Percentiles rank a stretch among this genome's conserved stretches.
phyloP scores from a whole-genome alignment of 2,329 filamentous ascomycete genomes.

The Metarhizium guizhouense region DNA sequence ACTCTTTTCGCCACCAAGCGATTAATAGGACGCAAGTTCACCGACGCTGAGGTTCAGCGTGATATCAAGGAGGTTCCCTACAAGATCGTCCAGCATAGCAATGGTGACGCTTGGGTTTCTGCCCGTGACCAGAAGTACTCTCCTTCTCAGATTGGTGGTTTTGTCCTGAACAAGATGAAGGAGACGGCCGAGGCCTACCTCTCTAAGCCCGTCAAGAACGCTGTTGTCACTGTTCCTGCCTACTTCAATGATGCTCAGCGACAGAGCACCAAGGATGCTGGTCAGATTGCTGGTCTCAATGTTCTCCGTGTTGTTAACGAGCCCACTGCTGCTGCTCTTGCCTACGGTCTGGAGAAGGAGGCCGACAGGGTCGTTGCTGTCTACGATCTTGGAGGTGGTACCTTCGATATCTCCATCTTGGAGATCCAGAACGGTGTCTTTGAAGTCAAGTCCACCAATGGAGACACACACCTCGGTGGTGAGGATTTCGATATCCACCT shows the following conservation, averaged over 20 bases:
- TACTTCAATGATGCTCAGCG: slow-evolving; percentile 99
- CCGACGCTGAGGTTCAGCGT: slow-evolving; percentile 84
- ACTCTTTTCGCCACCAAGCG: slow-evolving; percentile 98
- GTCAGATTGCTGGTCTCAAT: slow-evolving; percentile 91
- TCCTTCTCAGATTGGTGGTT: slow-evolving; percentile 95
- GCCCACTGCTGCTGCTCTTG: slow-evolving; percentile 89
- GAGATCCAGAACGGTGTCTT: slow-evolving; percentile 98
- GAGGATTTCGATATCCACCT: slow-evolving; percentile 96
- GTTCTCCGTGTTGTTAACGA: slow-evolving; percentile 97
- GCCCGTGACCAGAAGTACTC: slow-evolving; percentile 93
- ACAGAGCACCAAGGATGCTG: slow-evolving; percentile 96
- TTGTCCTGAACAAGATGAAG: slow-evolving; percentile 98
- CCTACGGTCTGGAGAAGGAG: slow-evolving; percentile 94
- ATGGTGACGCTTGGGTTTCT: slow-evolving; percentile 93
- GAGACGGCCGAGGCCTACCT: slow-evolving; percentile 94
- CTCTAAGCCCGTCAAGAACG: slow-evolving; percentile 85
- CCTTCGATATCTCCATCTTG: slow-evolving; percentile 96
- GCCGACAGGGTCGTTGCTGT: slow-evolving; percentile 83
- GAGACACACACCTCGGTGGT: slow-evolving; percentile 96
- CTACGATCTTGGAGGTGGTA: slow-evolving; percentile 97
- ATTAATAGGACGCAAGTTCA: slow-evolving; percentile 97
- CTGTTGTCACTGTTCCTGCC: slow-evolving; percentile 90
- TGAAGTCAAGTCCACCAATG: slow-evolving; percentile 98
- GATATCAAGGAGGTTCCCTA: slow-evolving; percentile 97
- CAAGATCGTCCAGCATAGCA: slow-evolving; percentile 96